phyloP scores from a whole-genome alignment of 2,329 filamentous ascomycete species.

The Penicillium sp. region DNA sequence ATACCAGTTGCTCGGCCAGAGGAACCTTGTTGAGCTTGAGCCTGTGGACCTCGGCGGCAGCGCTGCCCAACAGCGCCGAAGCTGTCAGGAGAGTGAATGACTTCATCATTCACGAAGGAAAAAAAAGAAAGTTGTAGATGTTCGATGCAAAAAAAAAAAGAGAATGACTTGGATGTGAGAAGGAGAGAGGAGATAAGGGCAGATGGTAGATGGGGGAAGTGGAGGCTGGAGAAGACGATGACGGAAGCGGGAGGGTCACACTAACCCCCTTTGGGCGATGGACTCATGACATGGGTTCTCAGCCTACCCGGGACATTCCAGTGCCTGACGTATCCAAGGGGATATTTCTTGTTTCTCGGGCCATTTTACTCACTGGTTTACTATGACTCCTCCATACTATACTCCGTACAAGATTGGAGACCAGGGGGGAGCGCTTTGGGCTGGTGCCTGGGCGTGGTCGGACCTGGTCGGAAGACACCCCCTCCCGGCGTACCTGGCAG shows the following conservation, averaged over 20 bases:
- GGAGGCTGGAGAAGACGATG: constrained; percentile 26
- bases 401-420: neutral
- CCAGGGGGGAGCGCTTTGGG: neutral
- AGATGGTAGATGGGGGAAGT: constrained; percentile 22
- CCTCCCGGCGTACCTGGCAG: constrained; percentile 23
- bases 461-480: constrained; percentile 6
- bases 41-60: constrained; percentile 85
- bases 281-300: constrained; percentile 5
- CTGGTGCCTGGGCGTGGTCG: constrained; percentile 5
- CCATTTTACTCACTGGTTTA: neutral
- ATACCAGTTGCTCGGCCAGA: constrained; percentile 84
- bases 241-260: constrained; percentile 26
- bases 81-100: constrained; percentile 73
- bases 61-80: constrained; percentile 76
- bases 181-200: constrained; percentile 30
- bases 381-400: neutral
- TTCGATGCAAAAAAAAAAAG: constrained; percentile 18
- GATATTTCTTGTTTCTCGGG: neutral
- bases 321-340: neutral
- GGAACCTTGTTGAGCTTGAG: constrained; percentile 98
- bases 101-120: constrained; percentile 65
- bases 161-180: constrained; percentile 12
- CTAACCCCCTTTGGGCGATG: constrained; percentile 5
- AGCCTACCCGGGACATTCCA: neutral
- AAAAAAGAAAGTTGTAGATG: constrained; percentile 20